Evolutionary conservation across 768 basidiomycete genomes (phyloP), one percentile per base, ranked within the genome.

Genomic region (Cystoderma amianthinum): DNA sequence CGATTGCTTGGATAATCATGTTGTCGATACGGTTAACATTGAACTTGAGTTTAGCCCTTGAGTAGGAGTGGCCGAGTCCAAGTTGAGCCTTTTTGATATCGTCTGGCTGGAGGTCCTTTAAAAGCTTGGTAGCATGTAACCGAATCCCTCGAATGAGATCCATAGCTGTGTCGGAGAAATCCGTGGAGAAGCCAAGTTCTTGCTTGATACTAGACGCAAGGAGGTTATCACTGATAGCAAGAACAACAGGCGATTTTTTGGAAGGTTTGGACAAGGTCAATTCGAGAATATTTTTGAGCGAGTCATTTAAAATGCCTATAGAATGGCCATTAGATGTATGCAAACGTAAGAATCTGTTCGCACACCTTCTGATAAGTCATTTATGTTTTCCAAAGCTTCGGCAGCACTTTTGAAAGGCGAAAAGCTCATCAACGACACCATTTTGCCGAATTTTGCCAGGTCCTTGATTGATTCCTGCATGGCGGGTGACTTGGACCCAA

Each of bases 1-100:
- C 89, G 59, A 98, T 97, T 45, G 95, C 95, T 65, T 97, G 95
- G 53, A 98, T 98, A 66, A 98, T 97, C 95, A 98, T 98, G 74
- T 98, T 96, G 67, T 96, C 93, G 43, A 89, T 79, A 39, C 90
- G 76, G 72, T 94, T 94, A 41, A 93, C 90, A 64, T 93, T 94
- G 77, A 92, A 97, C 68, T 98, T 98, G 48, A 97, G 85, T 61
- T 97, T 98, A 30, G 94, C 86, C 48, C 95, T 84, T 17, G 93
- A 96, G 69, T 95, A 97, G 3, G 93, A 91, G 73, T 98, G 95
- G 20, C 95, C 95, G 37, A 98, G 75, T 56, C 95, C 95, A 50
- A 98, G 86, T 56, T 98, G 95, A 13, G 95, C 90, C 56, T 94
- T 89, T 45, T 72, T 78, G 50, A 96, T 74, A 73, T 98, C 95